Percentiles rank a stretch among this genome's conserved stretches.
Evolutionary conservation across 306 rosid species (phyloP).

Genomic region (Ormosia emarginata): DNA sequence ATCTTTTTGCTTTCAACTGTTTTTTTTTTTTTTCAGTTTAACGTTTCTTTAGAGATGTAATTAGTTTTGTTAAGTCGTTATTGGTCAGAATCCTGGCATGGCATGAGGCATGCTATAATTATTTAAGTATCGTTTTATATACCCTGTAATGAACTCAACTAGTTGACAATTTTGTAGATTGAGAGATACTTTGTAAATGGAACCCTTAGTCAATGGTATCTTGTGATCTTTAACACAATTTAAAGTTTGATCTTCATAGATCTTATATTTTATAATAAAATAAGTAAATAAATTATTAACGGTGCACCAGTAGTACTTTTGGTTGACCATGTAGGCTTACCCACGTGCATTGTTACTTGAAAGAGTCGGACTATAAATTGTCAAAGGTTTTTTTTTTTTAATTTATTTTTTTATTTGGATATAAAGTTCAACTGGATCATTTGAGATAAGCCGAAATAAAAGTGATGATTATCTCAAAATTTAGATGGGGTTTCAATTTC

Average conservation of each 20-base stretch:
- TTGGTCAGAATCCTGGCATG: neutral
- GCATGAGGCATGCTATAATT: neutral
- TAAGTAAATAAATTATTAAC: too few relatives aligned
- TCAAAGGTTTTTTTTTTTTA: neutral
- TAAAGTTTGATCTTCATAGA: neutral
- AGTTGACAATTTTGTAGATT: neutral
- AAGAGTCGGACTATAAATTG: neutral
- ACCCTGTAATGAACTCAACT: neutral
- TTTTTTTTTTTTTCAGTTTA: neutral
- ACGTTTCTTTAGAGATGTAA: neutral
- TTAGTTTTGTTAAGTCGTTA: neutral
- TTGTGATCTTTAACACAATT: neutral
- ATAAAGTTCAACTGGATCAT: neutral
- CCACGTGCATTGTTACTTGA: neutral
- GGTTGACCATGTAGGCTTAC: neutral
- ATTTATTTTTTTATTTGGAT: neutral
- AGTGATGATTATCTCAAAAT: neutral
- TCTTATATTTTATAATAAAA: neutral
- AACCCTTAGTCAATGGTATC: too few relatives aligned
- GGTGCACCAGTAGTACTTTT: neutral
- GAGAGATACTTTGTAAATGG: too few relatives aligned
- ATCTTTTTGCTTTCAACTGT: neutral
- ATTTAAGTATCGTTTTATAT: neutral
- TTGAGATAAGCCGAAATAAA: neutral
- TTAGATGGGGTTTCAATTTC: neutral